Base-by-base conservation (phyloP, 23 red algal genomes). In the Pyropia haitanensis region DNA sequence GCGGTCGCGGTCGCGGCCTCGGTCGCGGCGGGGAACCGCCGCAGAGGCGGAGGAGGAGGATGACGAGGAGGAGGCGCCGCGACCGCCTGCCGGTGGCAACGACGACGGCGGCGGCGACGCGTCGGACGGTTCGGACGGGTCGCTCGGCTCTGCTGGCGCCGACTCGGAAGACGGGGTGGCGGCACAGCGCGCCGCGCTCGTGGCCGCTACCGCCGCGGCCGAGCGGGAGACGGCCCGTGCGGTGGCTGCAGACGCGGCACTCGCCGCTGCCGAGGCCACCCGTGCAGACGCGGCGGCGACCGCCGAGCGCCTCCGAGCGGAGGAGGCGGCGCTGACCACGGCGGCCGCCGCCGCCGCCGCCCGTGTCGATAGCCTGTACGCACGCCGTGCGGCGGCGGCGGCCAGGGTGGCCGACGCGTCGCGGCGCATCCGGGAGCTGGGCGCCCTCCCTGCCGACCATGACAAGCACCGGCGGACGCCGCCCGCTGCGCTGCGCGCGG, bases 391-490 rank as follows among this genome's bases (percentile, higher is more conserved):
- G 24, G 55, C 71, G 15, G 51, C 80, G 28, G 71, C 67, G 13
- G 58, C 83, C 49, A 85, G 76, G 75, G 91, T 91, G 33, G 58
- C 61, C 0, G 87, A 90, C 18, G 75, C 85, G 7, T 85, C 91
- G 58, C 77, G 83, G 64, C 83, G 66, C 14, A 75, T 98, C 29
- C 77, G 82, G 6, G 85, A 88, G 53, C 61, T 98, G 19, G 94
- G 94, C 24, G 78, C 91, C 25, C 64, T 95, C 30, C 81, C 91
- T n/a, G 78, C 76, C 2, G 84, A 95, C 69, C 81, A 74, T 56
- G 75, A 88, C 22, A 87, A 83, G 67, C 51, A 88, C 62, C 70
- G 70, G 24, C 71, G 55, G 18, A n/a, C 66, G 23, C 61, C 68
- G 22, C 34, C 58, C 14, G 60, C 63, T 1, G 17, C 25, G 26